Conservation (phyloP, 2,329 filamentous ascomycete genomes). For the Dothidotthia symphoricarpi region DNA sequence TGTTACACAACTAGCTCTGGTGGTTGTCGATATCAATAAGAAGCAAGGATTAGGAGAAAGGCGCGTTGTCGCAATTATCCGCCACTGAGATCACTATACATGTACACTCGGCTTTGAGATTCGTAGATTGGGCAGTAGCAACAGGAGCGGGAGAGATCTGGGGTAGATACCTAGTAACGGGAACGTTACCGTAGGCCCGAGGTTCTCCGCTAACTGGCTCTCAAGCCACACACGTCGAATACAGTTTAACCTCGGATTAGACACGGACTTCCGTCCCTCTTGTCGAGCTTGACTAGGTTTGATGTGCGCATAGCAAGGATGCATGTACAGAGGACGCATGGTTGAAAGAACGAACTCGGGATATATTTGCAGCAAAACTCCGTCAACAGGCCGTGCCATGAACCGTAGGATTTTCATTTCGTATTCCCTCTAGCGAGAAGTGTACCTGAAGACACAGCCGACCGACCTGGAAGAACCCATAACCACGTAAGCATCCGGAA, state of each 20-base stretch:
- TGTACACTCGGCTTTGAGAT: background rate
- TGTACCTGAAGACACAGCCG: constrained; percentile 39
- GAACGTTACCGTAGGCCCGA: constrained; percentile 26
- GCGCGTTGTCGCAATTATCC: too few species aligned
- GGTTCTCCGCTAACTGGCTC: constrained; percentile 24
- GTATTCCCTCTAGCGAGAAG: constrained; percentile 42
- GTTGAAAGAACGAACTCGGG: constrained; percentile 8
- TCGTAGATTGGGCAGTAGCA: background rate
- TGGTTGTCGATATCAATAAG: background rate
- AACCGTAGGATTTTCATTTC: constrained; percentile 42
- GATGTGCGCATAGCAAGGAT: too few species aligned
- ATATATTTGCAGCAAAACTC: constrained; percentile 35
- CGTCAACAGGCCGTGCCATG: constrained; percentile 35
- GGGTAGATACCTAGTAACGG: constrained; percentile 18
- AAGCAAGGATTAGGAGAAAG: background rate
- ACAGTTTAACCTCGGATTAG: background rate
- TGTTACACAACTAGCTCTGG: too few species aligned
- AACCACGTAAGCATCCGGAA: constrained; percentile 39
- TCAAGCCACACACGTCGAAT: constrained; percentile 1
- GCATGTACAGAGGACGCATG: too few species aligned
- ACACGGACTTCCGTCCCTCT: too few species aligned
- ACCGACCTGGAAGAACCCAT: constrained; percentile 42
- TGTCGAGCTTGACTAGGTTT: too few species aligned
- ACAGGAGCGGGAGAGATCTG: constrained; percentile 16
- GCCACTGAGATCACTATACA: background rate